A percentile compares a stretch with the other conserved stretches of the same genome.
Conservation (phyloP, 139 green algal genomes). For the Chlorella sorokiniana region DNA sequence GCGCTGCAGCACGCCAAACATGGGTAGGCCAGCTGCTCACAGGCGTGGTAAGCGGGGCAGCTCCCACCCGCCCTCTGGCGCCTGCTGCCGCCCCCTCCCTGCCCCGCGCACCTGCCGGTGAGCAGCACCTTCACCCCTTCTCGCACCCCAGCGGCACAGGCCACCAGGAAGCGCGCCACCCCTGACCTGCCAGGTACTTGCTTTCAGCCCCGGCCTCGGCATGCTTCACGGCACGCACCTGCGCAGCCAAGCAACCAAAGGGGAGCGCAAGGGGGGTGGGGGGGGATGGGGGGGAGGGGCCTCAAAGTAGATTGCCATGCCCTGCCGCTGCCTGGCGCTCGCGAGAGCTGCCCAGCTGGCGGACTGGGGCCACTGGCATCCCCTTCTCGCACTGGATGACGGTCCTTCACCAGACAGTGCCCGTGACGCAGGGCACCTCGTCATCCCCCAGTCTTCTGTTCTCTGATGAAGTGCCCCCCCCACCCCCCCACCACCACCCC, state of each 20-base stretch:
- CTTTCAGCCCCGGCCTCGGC: conserved; percentile 9
- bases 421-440: too few relatives aligned
- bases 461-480: not conserved
- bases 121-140: not conserved
- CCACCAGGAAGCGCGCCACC: conserved; percentile 16
- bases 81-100: not conserved
- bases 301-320: too few relatives aligned
- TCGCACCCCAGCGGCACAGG: not conserved
- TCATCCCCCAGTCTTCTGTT: too few relatives aligned
- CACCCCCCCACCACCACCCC: not conserved
- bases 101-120: conserved; percentile 1
- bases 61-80: not conserved
- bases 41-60: not conserved
- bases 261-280: not conserved
- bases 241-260: not conserved
- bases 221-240: conserved; percentile 2
- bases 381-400: too few relatives aligned
- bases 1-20: not conserved
- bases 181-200: conserved; percentile 29
- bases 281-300: too few relatives aligned
- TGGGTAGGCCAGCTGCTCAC: not conserved
- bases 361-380: too few relatives aligned
- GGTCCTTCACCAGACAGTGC: too few relatives aligned
- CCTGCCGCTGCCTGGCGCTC: too few relatives aligned
- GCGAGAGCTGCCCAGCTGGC: too few relatives aligned